A percentile compares a stretch with the other conserved stretches of the same genome.
These are phyloP conservation scores for Cadophora luteo-olivacea DNA, from an alignment of 2,329 filamentous ascomycete genomes.

Conservation along the genomic window DNA sequence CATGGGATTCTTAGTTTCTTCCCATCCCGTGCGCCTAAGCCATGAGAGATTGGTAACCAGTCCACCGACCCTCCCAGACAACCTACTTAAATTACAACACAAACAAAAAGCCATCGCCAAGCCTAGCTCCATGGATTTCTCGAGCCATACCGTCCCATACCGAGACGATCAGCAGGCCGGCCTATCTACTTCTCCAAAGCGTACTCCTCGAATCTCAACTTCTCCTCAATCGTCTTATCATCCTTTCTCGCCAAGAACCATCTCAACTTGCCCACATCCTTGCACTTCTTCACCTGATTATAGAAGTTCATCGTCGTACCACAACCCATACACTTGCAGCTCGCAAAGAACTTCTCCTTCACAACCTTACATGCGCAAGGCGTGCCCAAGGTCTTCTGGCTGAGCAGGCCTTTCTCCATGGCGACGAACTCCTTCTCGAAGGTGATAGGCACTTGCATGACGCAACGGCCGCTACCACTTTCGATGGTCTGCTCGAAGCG, in stretches of 20 bases:
- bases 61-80: neutral
- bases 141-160: neutral
- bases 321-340: conserved; percentile 12
- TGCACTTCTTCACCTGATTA: conserved; percentile 17
- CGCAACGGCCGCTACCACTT: conserved; percentile 13
- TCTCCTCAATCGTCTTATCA: conserved; percentile 4
- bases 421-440: conserved; percentile 17
- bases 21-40: neutral
- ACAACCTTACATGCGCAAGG: conserved; percentile 12
- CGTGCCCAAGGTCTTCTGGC: neutral
- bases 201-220: neutral
- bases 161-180: too few species aligned
- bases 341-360: conserved; percentile 22
- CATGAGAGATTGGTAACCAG: neutral
- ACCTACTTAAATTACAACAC: neutral
- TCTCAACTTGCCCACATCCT: conserved; percentile 16
- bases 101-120: neutral
- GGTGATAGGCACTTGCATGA: conserved; percentile 17
- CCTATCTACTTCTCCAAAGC: conserved; percentile 8
- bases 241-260: conserved; percentile 20
- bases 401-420: conserved; percentile 13
- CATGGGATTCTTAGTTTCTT: neutral
- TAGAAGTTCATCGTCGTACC: conserved; percentile 12
- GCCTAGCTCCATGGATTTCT: neutral
- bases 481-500: conserved; percentile 23